Evolutionary conservation across 768 basidiomycete genomes (phyloP).

Genomic region (Dioszegia aurantiaca): DNA sequence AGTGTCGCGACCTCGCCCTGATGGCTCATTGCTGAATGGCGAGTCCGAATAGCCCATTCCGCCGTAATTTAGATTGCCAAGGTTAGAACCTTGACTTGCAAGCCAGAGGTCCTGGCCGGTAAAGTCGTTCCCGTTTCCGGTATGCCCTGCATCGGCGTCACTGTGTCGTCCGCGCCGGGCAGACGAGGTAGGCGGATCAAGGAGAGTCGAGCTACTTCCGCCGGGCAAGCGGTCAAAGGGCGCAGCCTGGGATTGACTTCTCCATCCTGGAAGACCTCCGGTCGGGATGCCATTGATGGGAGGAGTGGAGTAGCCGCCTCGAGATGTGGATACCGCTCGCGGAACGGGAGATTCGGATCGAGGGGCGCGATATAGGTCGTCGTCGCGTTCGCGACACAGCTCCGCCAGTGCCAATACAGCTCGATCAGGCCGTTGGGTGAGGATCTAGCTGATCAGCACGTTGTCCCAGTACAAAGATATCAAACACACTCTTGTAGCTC

Average conservation of each 20-base stretch:
- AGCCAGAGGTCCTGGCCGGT: conserved; percentile 52
- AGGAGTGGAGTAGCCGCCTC: conserved; percentile 32
- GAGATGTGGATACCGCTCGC: conserved; percentile 32
- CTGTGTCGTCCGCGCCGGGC: conserved; percentile 33
- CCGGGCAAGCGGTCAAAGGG: conserved; percentile 45
- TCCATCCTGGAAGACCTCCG: conserved; percentile 24
- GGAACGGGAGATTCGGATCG: conserved; percentile 51
- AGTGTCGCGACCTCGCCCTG: conserved; percentile 40
- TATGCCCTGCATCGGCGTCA: conserved; percentile 31
- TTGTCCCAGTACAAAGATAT: not conserved
- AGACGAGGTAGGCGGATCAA: conserved; percentile 25
- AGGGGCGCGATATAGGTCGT: conserved; percentile 53
- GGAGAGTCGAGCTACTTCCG: conserved; percentile 14
- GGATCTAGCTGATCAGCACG: conserved; percentile 58
- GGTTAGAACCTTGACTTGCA: conserved; percentile 44
- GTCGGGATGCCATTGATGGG: conserved; percentile 23
- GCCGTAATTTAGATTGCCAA: conserved; percentile 30
- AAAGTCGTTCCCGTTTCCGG: conserved; percentile 18
- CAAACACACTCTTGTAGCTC: conserved; percentile 61
- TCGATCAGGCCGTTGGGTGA: conserved; percentile 73
- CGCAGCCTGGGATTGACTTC: conserved; percentile 39
- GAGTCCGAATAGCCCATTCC: conserved; percentile 25
- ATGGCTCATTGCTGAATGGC: conserved; percentile 24
- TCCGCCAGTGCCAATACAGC: conserved; percentile 78
- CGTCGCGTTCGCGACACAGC: conserved; percentile 83